Percentiles rank a stretch among this genome's conserved stretches.
Evolutionary conservation across 495 filamentous ascomycete species (phyloP).

Genomic region (Annulohypoxylon maeteangense): DNA sequence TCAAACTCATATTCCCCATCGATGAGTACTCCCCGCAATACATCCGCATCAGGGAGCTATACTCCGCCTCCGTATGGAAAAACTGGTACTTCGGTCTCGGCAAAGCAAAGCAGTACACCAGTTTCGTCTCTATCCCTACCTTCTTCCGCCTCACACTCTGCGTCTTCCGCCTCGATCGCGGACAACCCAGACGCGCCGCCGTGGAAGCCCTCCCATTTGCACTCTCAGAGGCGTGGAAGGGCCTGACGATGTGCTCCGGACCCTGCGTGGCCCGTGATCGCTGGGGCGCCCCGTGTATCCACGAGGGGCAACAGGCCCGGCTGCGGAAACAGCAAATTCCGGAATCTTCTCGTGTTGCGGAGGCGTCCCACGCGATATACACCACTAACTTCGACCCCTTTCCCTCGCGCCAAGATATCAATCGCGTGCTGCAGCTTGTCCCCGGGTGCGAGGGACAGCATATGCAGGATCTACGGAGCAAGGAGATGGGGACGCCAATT

Average conservation of each 20-base stretch:
- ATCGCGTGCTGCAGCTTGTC: conserved; percentile 15
- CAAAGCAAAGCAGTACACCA: not conserved
- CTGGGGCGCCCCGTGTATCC: conserved; percentile 2
- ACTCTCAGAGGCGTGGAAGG: not conserved
- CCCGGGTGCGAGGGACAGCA: conserved; percentile 11
- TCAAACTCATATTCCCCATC: conserved; percentile 7
- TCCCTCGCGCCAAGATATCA: conserved; percentile 5
- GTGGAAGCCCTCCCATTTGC: conserved; percentile 22
- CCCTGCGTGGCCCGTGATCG: conserved; percentile 9
- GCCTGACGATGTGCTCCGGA: conserved; percentile 23
- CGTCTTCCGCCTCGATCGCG: conserved; percentile 15
- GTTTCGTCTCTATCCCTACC: conserved; percentile 12
- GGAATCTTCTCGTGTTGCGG: not conserved
- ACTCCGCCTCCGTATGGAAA: conserved; percentile 1
- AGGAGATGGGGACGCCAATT: conserved; percentile 5
- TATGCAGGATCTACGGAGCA: conserved; percentile 12
- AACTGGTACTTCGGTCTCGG: conserved; percentile 14
- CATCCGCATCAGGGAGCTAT: conserved; percentile 10
- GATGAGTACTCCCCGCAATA: not conserved
- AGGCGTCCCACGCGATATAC: not conserved
- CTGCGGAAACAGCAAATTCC: not conserved
- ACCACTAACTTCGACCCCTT: conserved; percentile 26
- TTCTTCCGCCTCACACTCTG: conserved; percentile 24
- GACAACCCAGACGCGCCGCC: conserved; percentile 7
- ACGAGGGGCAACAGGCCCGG: not conserved